Conservation (phyloP, 495 filamentous ascomycete species). For the Podospora anserina region DNA sequence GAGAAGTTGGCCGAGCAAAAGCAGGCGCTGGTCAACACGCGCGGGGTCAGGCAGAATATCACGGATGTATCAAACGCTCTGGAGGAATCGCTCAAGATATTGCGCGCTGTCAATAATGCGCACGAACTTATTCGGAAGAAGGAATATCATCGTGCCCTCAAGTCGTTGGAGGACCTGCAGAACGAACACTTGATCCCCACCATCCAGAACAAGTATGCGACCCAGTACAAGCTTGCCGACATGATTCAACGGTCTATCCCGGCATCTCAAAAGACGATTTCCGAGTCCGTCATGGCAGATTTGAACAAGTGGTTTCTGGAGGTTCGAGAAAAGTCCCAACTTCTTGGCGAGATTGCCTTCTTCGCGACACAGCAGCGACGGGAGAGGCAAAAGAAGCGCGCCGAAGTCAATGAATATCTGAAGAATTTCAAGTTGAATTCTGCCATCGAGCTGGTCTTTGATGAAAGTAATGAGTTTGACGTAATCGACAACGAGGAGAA, state of each 20-base stretch:
- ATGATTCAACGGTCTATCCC: constrained; percentile 94
- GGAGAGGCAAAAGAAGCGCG: constrained; percentile 74
- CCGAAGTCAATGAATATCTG: constrained; percentile 66
- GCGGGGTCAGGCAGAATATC: constrained; percentile 91
- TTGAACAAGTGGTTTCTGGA: constrained; percentile 97
- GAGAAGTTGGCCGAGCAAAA: constrained; percentile 95
- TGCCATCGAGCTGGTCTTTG: constrained; percentile 89
- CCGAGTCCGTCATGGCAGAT: constrained; percentile 94
- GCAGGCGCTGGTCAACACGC: constrained; percentile 84
- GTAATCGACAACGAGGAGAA: constrained; percentile 90
- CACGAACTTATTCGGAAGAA: constrained; percentile 86
- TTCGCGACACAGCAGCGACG: constrained; percentile 91
- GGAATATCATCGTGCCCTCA: constrained; percentile 91
- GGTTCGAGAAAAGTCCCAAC: constrained; percentile 92
- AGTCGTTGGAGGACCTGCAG: constrained; percentile 91
- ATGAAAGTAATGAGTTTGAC: constrained; percentile 93
- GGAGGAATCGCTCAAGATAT: constrained; percentile 84
- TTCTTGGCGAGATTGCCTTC: constrained; percentile 93
- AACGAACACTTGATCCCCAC: constrained; percentile 77
- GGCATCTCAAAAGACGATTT: constrained; percentile 85
- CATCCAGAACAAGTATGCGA: constrained; percentile 70
- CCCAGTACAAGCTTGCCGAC: constrained; percentile 91
- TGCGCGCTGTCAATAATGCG: constrained; percentile 90
- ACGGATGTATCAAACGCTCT: constrained; percentile 88
- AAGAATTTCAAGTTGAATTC: constrained; percentile 89